These are phyloP conservation scores for Russula compacta DNA, from an alignment of 768 basidiomycete species.

Conservation along the genomic window DNA sequence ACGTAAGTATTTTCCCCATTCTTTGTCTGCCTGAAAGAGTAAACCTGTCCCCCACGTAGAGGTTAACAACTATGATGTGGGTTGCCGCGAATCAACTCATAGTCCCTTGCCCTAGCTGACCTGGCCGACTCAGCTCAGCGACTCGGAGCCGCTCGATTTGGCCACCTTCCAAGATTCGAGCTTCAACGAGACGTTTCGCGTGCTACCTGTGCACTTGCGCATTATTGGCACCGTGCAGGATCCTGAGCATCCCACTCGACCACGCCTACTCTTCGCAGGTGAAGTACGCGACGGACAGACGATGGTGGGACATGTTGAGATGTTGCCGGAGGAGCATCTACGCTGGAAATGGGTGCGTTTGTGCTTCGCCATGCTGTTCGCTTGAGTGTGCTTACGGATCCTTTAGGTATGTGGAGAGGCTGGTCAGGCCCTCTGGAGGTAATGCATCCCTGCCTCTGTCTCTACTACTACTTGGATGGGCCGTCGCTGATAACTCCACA, in stretches of 20 bases:
- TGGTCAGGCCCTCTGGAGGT: conserved; percentile 27
- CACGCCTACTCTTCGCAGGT: conserved; percentile 46
- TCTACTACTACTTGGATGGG: background rate
- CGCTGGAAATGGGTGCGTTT: conserved; percentile 56
- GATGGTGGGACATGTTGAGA: conserved; percentile 44
- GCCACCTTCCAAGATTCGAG: conserved; percentile 42
- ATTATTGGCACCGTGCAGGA: conserved; percentile 36
- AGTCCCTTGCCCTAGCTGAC: background rate
- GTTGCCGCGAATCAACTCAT: background rate
- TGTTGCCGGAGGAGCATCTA: conserved; percentile 49
- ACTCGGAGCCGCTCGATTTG: conserved; percentile 31
- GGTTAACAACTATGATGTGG: conserved; percentile 37
- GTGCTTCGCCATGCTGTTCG: background rate
- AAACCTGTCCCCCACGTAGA: conserved; percentile 27
- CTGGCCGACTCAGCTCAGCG: conserved; percentile 22
- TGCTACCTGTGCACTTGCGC: conserved; percentile 38
- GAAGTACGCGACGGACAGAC: conserved; percentile 38
- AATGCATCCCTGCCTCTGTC: too few relatives aligned
- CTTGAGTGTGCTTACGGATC: background rate
- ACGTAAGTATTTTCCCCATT: conserved; percentile 33
- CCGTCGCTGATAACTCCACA: background rate
- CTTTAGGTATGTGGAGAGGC: conserved; percentile 10
- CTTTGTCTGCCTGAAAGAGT: background rate
- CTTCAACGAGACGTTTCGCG: conserved; percentile 45
- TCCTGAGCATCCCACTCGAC: conserved; percentile 40